These are phyloP conservation scores for Boletus subparvulus DNA, from an alignment of 768 basidiomycete genomes.

Conservation along the genomic window DNA sequence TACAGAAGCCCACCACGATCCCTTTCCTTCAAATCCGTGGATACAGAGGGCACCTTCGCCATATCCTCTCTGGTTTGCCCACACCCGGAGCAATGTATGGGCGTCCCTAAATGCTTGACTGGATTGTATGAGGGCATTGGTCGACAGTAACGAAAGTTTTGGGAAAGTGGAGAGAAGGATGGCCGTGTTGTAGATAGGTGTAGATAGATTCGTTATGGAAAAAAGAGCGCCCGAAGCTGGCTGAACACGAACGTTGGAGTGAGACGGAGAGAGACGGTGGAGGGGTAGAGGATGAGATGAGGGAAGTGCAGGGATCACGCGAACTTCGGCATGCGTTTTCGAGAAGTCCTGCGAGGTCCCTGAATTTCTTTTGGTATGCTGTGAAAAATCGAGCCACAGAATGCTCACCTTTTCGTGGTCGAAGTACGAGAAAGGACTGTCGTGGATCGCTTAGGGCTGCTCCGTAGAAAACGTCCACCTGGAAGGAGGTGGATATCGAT, in stretches of 20 bases:
- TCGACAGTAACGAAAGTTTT: constrained; percentile 39
- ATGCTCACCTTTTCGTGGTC: constrained; percentile 50
- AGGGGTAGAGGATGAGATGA: constrained; percentile 61
- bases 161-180: constrained; percentile 50
- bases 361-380: constrained; percentile 21
- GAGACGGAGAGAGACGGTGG: constrained; percentile 68
- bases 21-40: constrained; percentile 67
- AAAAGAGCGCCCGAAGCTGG: constrained; percentile 13
- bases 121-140: constrained; percentile 50
- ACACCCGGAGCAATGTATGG: constrained; percentile 76
- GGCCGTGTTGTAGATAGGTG: constrained; percentile 79
- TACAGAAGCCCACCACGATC: constrained; percentile 67
- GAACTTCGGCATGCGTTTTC: constrained; percentile 68
- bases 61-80: constrained; percentile 88
- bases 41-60: constrained; percentile 58
- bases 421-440: constrained; percentile 61
- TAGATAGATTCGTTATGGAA: constrained; percentile 41
- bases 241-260: constrained; percentile 60
- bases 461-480: constrained; percentile 61
- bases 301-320: constrained; percentile 69
- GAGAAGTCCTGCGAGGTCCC: constrained; percentile 61
- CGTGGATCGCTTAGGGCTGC: constrained; percentile 62
- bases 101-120: constrained; percentile 70
- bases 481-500: constrained; percentile 47
- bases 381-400: constrained; percentile 24